Base-by-base conservation (phyloP, 1,284 basidiomycete genomes). In the Retiboletus flavoniger region DNA sequence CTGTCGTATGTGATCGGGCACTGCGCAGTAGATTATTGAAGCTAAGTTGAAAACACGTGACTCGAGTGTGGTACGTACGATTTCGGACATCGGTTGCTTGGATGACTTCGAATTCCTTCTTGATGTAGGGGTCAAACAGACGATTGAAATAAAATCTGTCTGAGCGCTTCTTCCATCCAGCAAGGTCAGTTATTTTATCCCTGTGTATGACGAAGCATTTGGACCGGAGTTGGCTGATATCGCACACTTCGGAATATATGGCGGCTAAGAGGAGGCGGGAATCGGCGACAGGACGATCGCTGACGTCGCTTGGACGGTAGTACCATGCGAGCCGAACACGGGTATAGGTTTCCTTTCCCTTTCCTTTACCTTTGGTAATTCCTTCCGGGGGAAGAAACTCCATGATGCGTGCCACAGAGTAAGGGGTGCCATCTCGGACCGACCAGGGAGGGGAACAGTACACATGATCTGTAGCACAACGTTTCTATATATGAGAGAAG, bases 81-180 rank as follows among this genome's bases (percentile, higher is more conserved):
- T 99, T 99, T 63, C 88, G 84, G 54, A 97, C 86, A 65, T 89
- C 90, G 45, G 83, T 83, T 26, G 93, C 86, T 51, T 91, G 87
- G 55, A 99, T 87, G 61, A 98, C 90, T 72, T 99, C 97, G 74
- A 96, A 98, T 74, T 97, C 96, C 71, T 94, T 92, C 77, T 97
- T 95, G 73, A 98, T 93, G 75, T 98, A 98, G 43, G 95, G 93
- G 75, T 99, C 96, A 71, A 95, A 98, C 54, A 96, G 81, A 63
- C 91, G 87, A 63, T 87, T 86, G 77, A 94, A 98, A 79, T 95
- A 97, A 77, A 98, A 98, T 63, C 93, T 86, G 72, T 98, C 95
- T 13, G 94, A 92, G 47, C 87, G 84, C 73, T 91, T 92, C 77
- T 95, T 97, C 94, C 94, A 98, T n/a, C 89, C 89, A 64, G 89